Percentiles rank a stretch among this genome's conserved stretches.
Conservation (phyloP, 1,139 yeast species). For the Blastobotrys indianensis region DNA sequence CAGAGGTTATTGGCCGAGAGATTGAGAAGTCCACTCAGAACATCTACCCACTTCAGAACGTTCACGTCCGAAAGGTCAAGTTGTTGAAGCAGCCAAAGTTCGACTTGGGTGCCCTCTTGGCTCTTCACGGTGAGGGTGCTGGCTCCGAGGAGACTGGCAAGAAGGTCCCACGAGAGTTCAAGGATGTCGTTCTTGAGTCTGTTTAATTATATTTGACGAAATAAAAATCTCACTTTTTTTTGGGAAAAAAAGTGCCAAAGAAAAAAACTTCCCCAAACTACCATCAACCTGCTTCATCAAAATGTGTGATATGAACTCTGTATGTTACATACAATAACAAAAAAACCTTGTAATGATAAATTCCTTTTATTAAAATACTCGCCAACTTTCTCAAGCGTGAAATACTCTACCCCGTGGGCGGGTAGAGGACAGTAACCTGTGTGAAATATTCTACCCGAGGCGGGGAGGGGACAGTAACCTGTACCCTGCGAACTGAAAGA, state of each 20-base stretch:
- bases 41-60: constrained; percentile 86
- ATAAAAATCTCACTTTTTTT: neutral
- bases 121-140: constrained; percentile 87
- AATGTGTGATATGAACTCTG: too few species aligned
- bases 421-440: too few species aligned
- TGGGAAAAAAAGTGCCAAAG: neutral
- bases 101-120: constrained; percentile 81
- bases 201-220: constrained; percentile 41
- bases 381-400: too few species aligned
- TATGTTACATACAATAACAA: too few species aligned
- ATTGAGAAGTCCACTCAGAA: constrained; percentile 80
- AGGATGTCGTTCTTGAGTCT: constrained; percentile 84
- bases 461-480: too few species aligned
- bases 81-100: constrained; percentile 87
- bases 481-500: too few species aligned
- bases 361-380: too few species aligned
- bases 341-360: too few species aligned
- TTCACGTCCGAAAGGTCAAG: constrained; percentile 88
- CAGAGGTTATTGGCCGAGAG: constrained; percentile 88
- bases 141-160: constrained; percentile 78
- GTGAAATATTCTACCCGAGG: too few species aligned
- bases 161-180: constrained; percentile 82
- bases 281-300: too few species aligned
- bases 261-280: too few species aligned
- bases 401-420: too few species aligned